Evolutionary conservation across 2,329 filamentous ascomycete genomes (phyloP).

Genomic region (Calonectria hawksworthii): DNA sequence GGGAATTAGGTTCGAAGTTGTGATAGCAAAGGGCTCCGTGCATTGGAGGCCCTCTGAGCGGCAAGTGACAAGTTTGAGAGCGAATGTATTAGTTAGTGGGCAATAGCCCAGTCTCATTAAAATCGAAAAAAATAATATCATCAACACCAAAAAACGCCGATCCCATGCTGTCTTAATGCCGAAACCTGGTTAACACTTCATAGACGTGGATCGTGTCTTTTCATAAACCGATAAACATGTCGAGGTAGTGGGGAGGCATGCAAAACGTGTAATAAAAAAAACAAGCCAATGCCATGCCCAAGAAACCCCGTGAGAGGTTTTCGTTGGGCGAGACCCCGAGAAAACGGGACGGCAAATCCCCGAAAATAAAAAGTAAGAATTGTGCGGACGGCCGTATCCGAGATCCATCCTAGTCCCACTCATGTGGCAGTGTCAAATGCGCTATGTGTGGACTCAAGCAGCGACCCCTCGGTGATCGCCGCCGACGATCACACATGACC

Average conservation of each 20-base stretch:
- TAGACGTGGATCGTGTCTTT: conserved; percentile 40
- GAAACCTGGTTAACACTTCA: conserved; percentile 38
- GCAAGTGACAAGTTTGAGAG: conserved; percentile 7
- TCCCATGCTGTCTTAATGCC: conserved; percentile 51
- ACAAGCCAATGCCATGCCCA: conserved; percentile 20
- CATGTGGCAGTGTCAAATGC: conserved; percentile 22
- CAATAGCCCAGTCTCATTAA: conserved; percentile 24
- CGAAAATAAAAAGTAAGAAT: not conserved
- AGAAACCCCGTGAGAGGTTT: not conserved
- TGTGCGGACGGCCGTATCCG: not conserved
- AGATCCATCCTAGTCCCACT: conserved; percentile 19
- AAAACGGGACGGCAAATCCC: conserved; percentile 9
- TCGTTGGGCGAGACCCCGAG: conserved; percentile 4
- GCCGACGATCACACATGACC: conserved; percentile 19
- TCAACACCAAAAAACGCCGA: conserved; percentile 48
- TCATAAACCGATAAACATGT: conserved; percentile 41
- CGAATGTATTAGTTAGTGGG: conserved; percentile 38
- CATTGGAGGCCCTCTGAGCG: not conserved
- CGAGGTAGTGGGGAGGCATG: conserved; percentile 24
- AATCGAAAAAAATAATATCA: conserved; percentile 39
- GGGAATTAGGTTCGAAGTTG: not conserved
- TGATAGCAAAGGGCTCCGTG: not conserved
- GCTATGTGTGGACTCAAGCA: conserved; percentile 4
- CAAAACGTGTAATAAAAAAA: conserved; percentile 3
- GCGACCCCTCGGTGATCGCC: conserved; percentile 14